Base-by-base conservation (phyloP, 2,329 filamentous ascomycete species). In the Thermoascus crustaceus region DNA sequence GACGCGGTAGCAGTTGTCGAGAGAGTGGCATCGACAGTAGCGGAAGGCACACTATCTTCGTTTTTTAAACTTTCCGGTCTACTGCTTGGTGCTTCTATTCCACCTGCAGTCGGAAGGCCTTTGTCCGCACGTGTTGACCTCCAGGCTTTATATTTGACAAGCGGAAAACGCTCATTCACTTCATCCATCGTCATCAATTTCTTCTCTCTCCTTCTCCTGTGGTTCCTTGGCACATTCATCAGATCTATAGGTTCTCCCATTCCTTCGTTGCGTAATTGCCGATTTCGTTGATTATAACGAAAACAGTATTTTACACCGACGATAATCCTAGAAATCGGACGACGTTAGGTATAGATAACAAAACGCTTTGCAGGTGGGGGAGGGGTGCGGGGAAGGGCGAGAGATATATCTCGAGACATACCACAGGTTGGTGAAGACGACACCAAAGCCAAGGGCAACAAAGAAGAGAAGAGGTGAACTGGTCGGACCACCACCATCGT, bases 251-350 rank as follows among this genome's bases (percentile, higher is more conserved):
- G 85, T 44, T 95, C 88, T 57, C 84, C 83, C 47, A 88, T 84
- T 50, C 87, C 84, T 46, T 84, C 68, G 64, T 75, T 67, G 50
- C 85, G 79, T 53, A 86, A 67, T 42, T 81, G 79, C 34, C 91
- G 82, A 56, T 93, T 93, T 40, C 91, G 82, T 49, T 91, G 88
- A 63, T 96, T 96, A 63, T 98, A 96, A 50, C 91, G 77, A 65
- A 98, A 98, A 67, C 91, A 98, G 63, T 98, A 98, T 67, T 98
- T 98, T 42, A 98, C 91, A 49, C 91, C 91, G 42, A 98, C 91
- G 51, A 98, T 98, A 53, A 98, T 98, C 91, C 91, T 98, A 53
- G 35, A 10, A 32, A n/a, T 34, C 27, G 3, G 5, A 25, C 20
- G 7, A 6, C n/a, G 34, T 47, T 32, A 49, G 38, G 35, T 17